Percentiles rank a stretch among this genome's conserved stretches.
Conservation (phyloP, 73 alveolate genomes). For the Blepharisma japonicum region DNA sequence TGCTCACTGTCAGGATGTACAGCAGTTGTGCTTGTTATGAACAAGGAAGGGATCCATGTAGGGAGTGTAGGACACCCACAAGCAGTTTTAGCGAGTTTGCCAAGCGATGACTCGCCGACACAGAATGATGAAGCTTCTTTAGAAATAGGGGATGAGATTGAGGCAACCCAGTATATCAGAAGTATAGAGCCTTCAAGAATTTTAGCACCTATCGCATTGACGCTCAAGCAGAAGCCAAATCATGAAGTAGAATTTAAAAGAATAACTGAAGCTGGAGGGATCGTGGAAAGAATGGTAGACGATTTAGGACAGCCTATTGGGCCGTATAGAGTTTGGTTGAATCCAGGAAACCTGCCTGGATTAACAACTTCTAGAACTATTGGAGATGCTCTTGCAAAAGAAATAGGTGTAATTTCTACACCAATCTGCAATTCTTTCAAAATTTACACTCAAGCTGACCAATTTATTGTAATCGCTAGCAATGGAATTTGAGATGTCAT, state of each 20-base stretch:
- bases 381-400: conserved; percentile 90
- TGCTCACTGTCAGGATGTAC: background rate
- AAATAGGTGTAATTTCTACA: conserved; percentile 77
- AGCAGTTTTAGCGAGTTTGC: background rate
- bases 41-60: background rate
- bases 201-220: conserved; percentile 19
- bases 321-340: conserved; percentile 79
- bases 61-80: conserved; percentile 16
- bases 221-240: conserved; percentile 22
- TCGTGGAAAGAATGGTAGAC: conserved; percentile 30
- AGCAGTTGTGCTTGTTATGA: background rate
- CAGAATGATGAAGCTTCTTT: background rate
- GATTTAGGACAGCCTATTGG: conserved; percentile 63
- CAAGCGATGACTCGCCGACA: background rate
- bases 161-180: background rate
- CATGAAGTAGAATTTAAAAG: background rate
- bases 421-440: background rate
- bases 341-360: conserved; percentile 80
- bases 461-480: conserved; percentile 5
- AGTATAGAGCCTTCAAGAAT: background rate
- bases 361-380: conserved; percentile 96
- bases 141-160: background rate
- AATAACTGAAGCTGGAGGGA: conserved; percentile 4
- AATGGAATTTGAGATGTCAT: conserved; percentile 18
- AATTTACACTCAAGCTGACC: background rate